Evolutionary conservation across 352 stramenopile genomes (phyloP).

Genomic region (Phytopythium oedochilum): DNA sequence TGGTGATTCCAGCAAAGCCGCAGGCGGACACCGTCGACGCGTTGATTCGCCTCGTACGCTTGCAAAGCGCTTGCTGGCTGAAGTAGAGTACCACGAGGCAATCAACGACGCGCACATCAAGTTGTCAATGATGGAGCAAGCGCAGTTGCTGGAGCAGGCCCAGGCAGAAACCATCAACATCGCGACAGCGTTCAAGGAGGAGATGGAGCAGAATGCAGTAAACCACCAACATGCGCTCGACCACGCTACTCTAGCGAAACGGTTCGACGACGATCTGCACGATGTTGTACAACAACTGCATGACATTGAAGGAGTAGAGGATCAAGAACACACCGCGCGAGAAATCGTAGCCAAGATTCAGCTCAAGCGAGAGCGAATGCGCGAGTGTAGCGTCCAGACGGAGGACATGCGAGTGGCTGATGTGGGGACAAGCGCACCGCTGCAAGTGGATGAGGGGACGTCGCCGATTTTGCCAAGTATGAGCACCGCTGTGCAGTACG

Average conservation of each 20-base stretch:
- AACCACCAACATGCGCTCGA: slow-evolving; percentile 47
- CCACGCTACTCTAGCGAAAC: slow-evolving; percentile 33
- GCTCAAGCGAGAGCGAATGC: slow-evolving; percentile 19
- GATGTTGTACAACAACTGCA: slow-evolving; percentile 37
- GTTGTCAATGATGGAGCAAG: slow-evolving; percentile 51
- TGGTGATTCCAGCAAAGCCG: slow-evolving; percentile 7
- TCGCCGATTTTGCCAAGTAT: slow-evolving; percentile 15
- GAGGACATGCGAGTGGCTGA: slow-evolving; percentile 22
- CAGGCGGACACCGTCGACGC: slow-evolving; percentile 2
- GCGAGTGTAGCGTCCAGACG: slow-evolving; percentile 52
- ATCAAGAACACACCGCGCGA: slow-evolving; percentile 11
- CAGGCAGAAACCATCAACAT: slow-evolving; percentile 48
- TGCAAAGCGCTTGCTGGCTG: slow-evolving; percentile 41
- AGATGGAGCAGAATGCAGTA: slow-evolving; percentile 43
- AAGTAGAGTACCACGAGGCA: slow-evolving; percentile 64
- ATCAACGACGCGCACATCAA: slow-evolving; percentile 62
- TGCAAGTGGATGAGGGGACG: slow-evolving; percentile 29
- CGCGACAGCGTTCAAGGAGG: slow-evolving; percentile 60
- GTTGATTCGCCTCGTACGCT: slow-evolving; percentile 46
- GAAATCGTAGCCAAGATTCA: slow-evolving; percentile 13
- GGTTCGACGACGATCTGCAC: slow-evolving; percentile 47
- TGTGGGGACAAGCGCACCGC: slow-evolving; percentile 31
- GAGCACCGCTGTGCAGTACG: slow-evolving; percentile 33
- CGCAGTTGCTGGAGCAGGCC: slow-evolving; percentile 40
- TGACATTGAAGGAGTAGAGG: slow-evolving; percentile 24